Evolutionary conservation across 305 asterid species (phyloP).

Genomic region (Fraxinus greggii): DNA sequence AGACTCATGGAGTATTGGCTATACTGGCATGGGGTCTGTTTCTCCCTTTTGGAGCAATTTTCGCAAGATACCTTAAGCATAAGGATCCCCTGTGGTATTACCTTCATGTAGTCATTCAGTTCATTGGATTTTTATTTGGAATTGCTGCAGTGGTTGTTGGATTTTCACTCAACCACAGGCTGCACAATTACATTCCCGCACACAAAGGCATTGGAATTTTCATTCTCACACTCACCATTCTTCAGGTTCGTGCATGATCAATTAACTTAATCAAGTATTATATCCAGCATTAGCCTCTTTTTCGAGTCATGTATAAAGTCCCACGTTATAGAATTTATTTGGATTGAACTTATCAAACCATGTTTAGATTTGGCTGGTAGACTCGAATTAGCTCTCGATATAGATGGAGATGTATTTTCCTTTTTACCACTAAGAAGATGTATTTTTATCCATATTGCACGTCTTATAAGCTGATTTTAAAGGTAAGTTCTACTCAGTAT

Average conservation of each 20-base stretch:
- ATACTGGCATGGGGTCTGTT: slow-evolving; percentile 78
- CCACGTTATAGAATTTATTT: not conserved
- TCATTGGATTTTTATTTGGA: slow-evolving; percentile 69
- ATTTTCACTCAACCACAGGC: slow-evolving; percentile 53
- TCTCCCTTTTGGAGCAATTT: slow-evolving; percentile 71
- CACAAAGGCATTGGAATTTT: slow-evolving; percentile 86
- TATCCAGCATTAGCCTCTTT: not conserved
- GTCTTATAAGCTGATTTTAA: not conserved
- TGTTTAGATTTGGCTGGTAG: not conserved
- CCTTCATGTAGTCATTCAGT: slow-evolving; percentile 69
- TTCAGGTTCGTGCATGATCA: slow-evolving; percentile 53
- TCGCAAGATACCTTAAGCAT: slow-evolving; percentile 73
- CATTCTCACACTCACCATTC: slow-evolving; percentile 59
- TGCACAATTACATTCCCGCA: slow-evolving; percentile 57
- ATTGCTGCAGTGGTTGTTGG: slow-evolving; percentile 70
- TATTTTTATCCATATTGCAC: not conserved
- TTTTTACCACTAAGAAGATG: not conserved
- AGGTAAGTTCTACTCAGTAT: not conserved
- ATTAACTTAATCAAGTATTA: not conserved
- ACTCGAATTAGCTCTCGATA: not conserved
- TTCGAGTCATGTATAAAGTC: not conserved
- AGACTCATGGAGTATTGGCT: slow-evolving; percentile 74
- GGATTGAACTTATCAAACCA: not conserved
- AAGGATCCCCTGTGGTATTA: slow-evolving; percentile 66
- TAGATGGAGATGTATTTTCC: not conserved